phyloP scores from a whole-genome alignment of 208 protist species.

The Acanthamoeba culbertsoni region DNA sequence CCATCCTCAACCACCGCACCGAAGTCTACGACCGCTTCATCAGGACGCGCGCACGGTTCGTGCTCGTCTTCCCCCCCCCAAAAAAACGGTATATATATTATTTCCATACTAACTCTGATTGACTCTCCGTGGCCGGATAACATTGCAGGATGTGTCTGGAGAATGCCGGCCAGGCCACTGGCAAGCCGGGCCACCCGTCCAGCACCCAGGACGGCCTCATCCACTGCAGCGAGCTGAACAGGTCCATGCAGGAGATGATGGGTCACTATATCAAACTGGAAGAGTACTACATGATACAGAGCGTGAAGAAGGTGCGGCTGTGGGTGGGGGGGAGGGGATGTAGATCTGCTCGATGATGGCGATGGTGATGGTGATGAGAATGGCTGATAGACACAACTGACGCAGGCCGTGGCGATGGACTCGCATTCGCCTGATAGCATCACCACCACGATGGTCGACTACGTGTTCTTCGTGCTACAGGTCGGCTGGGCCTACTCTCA shows the following conservation, averaged over 20 bases:
- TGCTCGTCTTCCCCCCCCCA: not conserved
- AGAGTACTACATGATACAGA: slow-evolving; percentile 52
- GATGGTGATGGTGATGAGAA: no score
- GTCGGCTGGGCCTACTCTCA: not conserved
- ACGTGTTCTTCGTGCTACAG: slow-evolving; percentile 53
- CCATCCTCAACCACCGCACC: slow-evolving; percentile 50
- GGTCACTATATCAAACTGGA: slow-evolving; percentile 37
- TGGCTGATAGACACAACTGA: not conserved
- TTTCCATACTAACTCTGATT: not conserved
- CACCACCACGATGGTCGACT: slow-evolving; percentile 44
- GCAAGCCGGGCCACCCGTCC: not conserved
- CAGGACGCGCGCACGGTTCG: not conserved
- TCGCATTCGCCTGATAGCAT: not conserved
- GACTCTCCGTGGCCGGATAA: not conserved
- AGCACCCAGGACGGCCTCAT: not conserved
- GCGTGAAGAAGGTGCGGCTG: slow-evolving; percentile 1
- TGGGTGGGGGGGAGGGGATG: not conserved
- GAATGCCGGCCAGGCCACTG: not conserved
- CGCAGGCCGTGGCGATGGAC: slow-evolving; percentile 26
- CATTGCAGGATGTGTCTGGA: not conserved
- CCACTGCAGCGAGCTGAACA: slow-evolving; percentile 43
- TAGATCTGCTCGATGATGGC: not conserved
- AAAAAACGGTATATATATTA: not conserved
- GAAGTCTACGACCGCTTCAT: slow-evolving; percentile 58
- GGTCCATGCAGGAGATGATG: slow-evolving; percentile 50